A percentile compares a stretch with the other conserved stretches of the same genome.
phyloP scores from a whole-genome alignment of 805 yeast genomes.

The Myxozyma kluyveri region DNA sequence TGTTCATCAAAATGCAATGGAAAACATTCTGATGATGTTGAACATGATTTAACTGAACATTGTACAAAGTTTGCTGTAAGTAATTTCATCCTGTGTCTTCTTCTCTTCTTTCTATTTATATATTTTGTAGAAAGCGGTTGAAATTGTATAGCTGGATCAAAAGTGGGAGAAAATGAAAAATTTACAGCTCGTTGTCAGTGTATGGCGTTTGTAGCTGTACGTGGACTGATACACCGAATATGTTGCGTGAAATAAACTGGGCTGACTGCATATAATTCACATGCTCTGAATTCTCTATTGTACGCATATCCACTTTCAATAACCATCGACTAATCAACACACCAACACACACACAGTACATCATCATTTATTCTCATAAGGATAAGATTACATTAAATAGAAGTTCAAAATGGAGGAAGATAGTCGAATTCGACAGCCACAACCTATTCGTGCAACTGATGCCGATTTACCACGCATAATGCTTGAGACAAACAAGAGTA shows the following conservation, averaged over 20 bases:
- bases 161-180: neutral
- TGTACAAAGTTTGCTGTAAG: conserved; percentile 94
- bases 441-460: neutral
- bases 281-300: too few species aligned
- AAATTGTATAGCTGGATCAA: neutral
- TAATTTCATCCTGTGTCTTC: too few species aligned
- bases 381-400: too few species aligned
- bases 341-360: too few species aligned
- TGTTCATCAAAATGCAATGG: conserved; percentile 66
- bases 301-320: too few species aligned
- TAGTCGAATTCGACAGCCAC: neutral
- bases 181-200: too few species aligned
- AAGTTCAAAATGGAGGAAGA: neutral
- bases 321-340: too few species aligned
- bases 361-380: too few species aligned
- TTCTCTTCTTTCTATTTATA: neutral
- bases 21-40: conserved; percentile 67
- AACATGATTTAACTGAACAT: conserved; percentile 85
- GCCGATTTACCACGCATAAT: neutral
- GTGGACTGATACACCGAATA: too few species aligned
- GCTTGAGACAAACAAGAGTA: neutral
- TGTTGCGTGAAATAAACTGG: too few species aligned
- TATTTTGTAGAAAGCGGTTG: neutral
- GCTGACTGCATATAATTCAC: too few species aligned
- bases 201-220: too few species aligned